Base-by-base conservation (phyloP, 2,329 filamentous ascomycete genomes). In the Penicillium brasilianum region DNA sequence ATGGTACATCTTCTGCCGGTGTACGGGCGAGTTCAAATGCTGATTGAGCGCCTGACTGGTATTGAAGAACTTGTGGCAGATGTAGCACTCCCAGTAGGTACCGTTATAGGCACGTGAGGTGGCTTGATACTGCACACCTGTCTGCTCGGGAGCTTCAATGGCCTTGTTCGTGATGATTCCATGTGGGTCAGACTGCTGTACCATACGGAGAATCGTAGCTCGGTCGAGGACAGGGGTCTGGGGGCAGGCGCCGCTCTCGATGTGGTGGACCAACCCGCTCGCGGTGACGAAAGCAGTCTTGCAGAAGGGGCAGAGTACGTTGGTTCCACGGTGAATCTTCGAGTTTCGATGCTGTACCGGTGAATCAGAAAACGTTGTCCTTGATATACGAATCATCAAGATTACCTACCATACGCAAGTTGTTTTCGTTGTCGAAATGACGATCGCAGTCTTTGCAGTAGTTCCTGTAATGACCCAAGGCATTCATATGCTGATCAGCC, bases 231-330 rank as follows among this genome's bases (percentile, higher is more conserved):
- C 57, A 0, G 70, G 74, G 0, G 84, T 83, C 0, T 71, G 71
- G 0, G 79, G 79, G 55, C 87, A 90, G 0, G 77, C 72, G n/a
- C 83, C 82, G 0, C 67, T 73, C 64, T 90, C 87, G 0, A 89
- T 72, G 63, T 90, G 85, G 68, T 87, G 78, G 0, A 76, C 69
- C 4, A 88, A 65, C 4, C 85, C 87, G 0, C 82, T 84, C 1
- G 85, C 84, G 0, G 82, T 82, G 10, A 80, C 74, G 62, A 79
- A 85, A 2, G 9, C 30, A 2, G 50, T 60, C 37, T 76, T 69
- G 73, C 87, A 90, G 67, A 86, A 88, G 0, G 83, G 86, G 54
- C 87, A 90, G 0, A 44, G 0, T 8, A 87, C 71, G 1, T 71
- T 71, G 0, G 51, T 60, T 57, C 81, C 81, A 0, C 76, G 76